Evolutionary conservation across 768 basidiomycete genomes (phyloP).

Genomic region (Termitomyces titanicus): DNA sequence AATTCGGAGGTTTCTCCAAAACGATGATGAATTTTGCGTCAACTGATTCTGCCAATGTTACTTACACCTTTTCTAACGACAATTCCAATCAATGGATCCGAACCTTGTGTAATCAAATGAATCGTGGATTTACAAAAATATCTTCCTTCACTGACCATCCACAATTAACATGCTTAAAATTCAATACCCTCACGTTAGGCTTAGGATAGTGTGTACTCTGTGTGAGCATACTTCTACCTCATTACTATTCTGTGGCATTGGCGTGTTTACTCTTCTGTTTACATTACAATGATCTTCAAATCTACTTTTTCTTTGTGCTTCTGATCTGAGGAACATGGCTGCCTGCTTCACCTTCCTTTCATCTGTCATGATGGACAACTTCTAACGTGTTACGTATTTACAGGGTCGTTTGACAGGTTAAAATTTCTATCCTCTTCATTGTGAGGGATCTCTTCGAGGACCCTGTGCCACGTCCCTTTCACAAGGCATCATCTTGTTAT

Average conservation of each 20-base stretch:
- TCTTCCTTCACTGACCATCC: neutral
- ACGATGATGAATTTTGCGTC: conserved; percentile 1
- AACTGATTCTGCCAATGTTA: neutral
- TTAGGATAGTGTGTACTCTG: conserved; percentile 13
- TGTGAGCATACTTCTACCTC: conserved; percentile 3
- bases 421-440: neutral
- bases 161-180: conserved; percentile 2
- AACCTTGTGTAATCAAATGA: conserved; percentile 1
- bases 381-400: neutral
- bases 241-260: conserved; percentile 2
- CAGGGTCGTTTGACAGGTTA: neutral
- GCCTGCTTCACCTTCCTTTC: neutral
- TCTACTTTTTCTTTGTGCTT: neutral
- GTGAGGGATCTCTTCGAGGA: neutral
- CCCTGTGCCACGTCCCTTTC: neutral
- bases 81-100: neutral
- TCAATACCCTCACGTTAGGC: conserved; percentile 12
- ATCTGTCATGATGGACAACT: neutral
- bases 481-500: neutral
- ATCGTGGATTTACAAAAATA: conserved; percentile 4
- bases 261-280: neutral
- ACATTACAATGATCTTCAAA: neutral
- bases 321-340: neutral
- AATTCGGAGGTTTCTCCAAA: conserved; percentile 14
- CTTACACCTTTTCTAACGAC: neutral